phyloP scores from a whole-genome alignment of 352 stramenopile species.

The Phytopythium litorale region DNA sequence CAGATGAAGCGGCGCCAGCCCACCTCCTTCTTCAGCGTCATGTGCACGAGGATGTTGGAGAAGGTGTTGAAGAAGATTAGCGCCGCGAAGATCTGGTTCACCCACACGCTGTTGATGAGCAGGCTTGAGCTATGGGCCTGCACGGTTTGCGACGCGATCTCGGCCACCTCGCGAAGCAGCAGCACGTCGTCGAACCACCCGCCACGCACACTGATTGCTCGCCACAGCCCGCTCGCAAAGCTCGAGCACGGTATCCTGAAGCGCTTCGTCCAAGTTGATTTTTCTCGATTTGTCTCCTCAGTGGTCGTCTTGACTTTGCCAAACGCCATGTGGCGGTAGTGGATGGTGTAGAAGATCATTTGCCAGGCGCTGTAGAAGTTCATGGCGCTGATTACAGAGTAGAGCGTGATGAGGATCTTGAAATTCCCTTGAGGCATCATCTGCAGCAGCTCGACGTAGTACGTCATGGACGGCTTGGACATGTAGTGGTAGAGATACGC shows the following conservation, averaged over 20 bases:
- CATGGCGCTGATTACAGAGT: slow-evolving; percentile 18
- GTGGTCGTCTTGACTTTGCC: slow-evolving; percentile 6
- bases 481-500: slow-evolving; percentile 27
- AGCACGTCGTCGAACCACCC: slow-evolving; percentile 23
- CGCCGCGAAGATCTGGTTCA: slow-evolving; percentile 25
- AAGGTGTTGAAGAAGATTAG: slow-evolving; percentile 34
- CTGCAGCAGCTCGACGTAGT: slow-evolving; percentile 21
- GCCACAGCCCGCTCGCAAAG: slow-evolving; percentile 7
- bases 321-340: slow-evolving; percentile 23
- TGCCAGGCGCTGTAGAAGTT: slow-evolving; percentile 22
- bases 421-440: slow-evolving; percentile 34
- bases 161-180: slow-evolving; percentile 16
- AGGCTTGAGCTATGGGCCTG: slow-evolving; percentile 27
- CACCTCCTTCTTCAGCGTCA: slow-evolving; percentile 16
- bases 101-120: slow-evolving; percentile 27
- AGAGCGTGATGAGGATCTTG: slow-evolving; percentile 14
- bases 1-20: slow-evolving; percentile 19
- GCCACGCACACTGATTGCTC: slow-evolving; percentile 15
- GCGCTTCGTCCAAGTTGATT: neutral
- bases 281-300: too few relatives aligned
- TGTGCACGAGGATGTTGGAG: slow-evolving; percentile 21
- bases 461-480: slow-evolving; percentile 20
- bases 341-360: slow-evolving; percentile 23
- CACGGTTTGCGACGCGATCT: slow-evolving; percentile 25
- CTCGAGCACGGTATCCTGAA: neutral